Evolutionary conservation across 1,284 basidiomycete genomes (phyloP), one percentile per base, ranked within the genome.

Genomic region (Thelephora terrestris): DNA sequence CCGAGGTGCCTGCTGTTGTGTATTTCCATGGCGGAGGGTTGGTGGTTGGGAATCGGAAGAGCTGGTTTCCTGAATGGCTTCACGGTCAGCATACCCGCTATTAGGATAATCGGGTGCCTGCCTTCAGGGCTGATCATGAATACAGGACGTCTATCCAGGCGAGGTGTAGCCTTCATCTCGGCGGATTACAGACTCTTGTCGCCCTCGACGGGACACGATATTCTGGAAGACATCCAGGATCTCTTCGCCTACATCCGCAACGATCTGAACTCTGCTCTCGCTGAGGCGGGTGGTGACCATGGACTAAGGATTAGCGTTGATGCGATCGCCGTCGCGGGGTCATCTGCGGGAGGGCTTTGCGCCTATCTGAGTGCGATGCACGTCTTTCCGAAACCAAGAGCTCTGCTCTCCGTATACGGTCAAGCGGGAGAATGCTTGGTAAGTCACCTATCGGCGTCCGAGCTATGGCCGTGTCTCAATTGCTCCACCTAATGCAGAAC

Each of bases 21-120:
- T 82, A 77, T 58, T 83, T 81, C 51, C 81, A 83, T 54, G 80
- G 74, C 7, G 80, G 80, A 10, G 79, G 78, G 5, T 60, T 83
- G 25, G 72, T 75, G 0, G 76, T 76, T 16, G 80, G 79, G 4
- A 74, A 75, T 51, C 68, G 73, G 45, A 58, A 56, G 32, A 77
- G 74, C 57, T 82, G 78, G 76, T 77, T 81, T 58, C 80, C 80
- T 2, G 53, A 48, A 18, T 83, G 81, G 80, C 63, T 84, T 17
- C 62, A 73, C 44, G 68, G 80, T 82, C 43, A 42, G n/a, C n/a
- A n/a, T n/a, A n/a, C n/a, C n/a, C n/a, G n/a, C n/a, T n/a, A n/a
- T n/a, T n/a, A n/a, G n/a, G n/a, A n/a, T n/a, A n/a, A n/a, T n/a
- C n/a, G n/a, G 38, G n/a, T n/a, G 14, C 3, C 18, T 57, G 75